Percentiles rank a stretch among this genome's conserved stretches.
Evolutionary conservation across 305 asterid species (phyloP).

Genomic region (Stenogyne calaminthoides): DNA sequence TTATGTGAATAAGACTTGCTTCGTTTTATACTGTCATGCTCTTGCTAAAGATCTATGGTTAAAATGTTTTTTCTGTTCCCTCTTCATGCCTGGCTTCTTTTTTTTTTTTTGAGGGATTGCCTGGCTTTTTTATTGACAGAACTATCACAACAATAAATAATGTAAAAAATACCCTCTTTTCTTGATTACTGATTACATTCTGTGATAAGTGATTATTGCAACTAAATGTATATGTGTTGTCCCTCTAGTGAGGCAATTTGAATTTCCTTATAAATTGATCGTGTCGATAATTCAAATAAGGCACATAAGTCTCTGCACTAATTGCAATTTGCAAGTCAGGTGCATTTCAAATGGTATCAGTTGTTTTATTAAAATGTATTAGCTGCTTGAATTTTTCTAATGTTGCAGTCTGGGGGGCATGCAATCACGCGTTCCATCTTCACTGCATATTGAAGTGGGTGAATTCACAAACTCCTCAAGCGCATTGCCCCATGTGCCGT

Average conservation of each 20-base stretch:
- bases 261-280: neutral
- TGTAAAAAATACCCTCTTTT: neutral
- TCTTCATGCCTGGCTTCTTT: neutral
- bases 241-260: neutral
- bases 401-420: slow-evolving; percentile 77
- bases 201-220: neutral
- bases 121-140: neutral
- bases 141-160: neutral
- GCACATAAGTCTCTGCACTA: neutral
- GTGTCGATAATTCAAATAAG: neutral
- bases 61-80: neutral
- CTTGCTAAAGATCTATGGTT: neutral
- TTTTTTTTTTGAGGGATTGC: too few species aligned
- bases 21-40: neutral
- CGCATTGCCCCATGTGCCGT: slow-evolving; percentile 95
- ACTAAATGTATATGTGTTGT: neutral
- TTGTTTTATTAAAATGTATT: too few species aligned
- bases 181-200: neutral
- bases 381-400: neutral
- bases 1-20: neutral
- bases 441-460: slow-evolving; percentile 96
- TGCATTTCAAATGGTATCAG: neutral
- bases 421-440: slow-evolving; percentile 94
- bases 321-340: too few species aligned
- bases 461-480: slow-evolving; percentile 81